These are phyloP conservation scores for Starmera caribaea DNA, from an alignment of 805 yeast genomes.

Conservation along the genomic window DNA sequence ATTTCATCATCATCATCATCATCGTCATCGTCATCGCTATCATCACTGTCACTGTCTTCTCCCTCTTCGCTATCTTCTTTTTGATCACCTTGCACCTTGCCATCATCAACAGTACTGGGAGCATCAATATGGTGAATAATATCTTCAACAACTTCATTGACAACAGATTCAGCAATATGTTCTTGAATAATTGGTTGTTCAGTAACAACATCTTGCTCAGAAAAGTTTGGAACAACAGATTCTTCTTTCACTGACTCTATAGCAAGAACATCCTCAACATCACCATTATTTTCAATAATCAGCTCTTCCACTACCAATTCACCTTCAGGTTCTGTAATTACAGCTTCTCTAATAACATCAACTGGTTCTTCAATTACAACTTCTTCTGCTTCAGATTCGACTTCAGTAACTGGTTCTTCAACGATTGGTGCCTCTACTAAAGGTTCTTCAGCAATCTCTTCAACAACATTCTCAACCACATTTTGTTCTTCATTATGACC, in stretches of 20 bases:
- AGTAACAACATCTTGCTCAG: too few relatives aligned
- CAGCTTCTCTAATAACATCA: neutral
- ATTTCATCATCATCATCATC: neutral
- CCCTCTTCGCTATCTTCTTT: neutral
- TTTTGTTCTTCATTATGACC: neutral
- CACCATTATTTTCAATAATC: neutral
- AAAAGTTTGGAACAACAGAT: neutral
- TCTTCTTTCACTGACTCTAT: neutral
- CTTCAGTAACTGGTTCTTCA: constrained; percentile 1
- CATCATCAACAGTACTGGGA: neutral
- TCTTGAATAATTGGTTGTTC: neutral
- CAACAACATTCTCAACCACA: neutral
- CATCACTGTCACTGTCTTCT: neutral
- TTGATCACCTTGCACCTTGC: neutral
- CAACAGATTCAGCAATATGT: neutral
- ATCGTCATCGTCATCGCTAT: neutral
- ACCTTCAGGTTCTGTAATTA: neutral
- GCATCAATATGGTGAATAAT: neutral
- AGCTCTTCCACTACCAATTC: neutral
- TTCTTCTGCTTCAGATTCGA: neutral
- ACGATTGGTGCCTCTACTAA: constrained; percentile 1
- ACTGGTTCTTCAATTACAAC: constrained; percentile 3
- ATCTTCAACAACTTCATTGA: neutral
- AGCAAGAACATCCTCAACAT: neutral
- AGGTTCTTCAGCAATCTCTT: neutral